phyloP scores from a whole-genome alignment of 768 basidiomycete species.

The Phaeotremella skinneri region DNA sequence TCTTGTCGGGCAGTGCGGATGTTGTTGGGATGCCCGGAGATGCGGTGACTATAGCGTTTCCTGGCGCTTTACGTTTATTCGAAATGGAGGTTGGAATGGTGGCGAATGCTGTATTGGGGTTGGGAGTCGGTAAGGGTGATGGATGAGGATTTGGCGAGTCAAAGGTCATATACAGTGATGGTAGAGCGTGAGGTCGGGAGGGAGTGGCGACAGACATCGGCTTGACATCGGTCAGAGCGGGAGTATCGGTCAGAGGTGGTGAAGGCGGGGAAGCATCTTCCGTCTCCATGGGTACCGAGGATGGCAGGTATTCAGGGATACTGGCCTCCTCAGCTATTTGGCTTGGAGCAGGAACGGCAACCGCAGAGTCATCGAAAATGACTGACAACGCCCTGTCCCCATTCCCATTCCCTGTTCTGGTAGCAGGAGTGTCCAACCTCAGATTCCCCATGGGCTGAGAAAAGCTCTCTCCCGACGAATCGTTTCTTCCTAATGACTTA shows the following conservation, averaged over 20 bases:
- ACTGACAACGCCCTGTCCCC: not conserved
- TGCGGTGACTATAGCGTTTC: too few species aligned
- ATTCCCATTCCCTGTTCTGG: not conserved
- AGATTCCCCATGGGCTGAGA: constrained; percentile 46
- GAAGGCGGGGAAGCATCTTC: constrained; percentile 14
- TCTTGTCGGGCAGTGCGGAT: not conserved
- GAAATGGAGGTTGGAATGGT: not conserved
- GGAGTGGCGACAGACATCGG: not conserved
- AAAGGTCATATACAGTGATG: not conserved
- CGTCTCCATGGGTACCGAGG: not conserved
- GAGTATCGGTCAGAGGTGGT: constrained; percentile 16
- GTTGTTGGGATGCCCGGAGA: too few species aligned
- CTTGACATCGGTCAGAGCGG: not conserved
- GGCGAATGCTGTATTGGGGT: not conserved
- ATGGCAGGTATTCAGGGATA: not conserved
- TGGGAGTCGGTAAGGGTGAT: constrained; percentile 1
- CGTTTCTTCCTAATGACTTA: constrained; percentile 5
- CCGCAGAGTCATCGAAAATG: not conserved
- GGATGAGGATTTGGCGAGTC: not conserved
- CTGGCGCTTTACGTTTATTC: not conserved
- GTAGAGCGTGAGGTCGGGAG: not conserved
- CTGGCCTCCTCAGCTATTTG: not conserved
- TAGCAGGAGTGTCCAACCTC: constrained; percentile 35
- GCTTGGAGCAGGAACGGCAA: not conserved
- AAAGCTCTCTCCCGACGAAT: constrained; percentile 38